phyloP scores from a whole-genome alignment of 768 basidiomycete genomes.

The Mycena leptocephala region DNA sequence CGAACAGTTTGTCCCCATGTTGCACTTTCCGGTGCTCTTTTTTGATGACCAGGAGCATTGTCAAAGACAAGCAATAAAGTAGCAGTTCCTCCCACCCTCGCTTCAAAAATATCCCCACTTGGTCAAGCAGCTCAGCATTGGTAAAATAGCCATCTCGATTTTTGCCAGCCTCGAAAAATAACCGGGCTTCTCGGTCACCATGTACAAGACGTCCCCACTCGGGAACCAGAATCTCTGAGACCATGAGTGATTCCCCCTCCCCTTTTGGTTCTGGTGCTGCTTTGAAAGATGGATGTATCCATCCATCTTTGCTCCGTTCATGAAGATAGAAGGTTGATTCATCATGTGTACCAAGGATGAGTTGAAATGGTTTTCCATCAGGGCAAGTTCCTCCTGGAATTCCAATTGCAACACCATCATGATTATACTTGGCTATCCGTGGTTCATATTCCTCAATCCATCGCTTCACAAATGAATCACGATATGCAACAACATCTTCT shows the following conservation, averaged over 20 bases:
- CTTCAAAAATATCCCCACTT: neutral
- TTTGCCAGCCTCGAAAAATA: neutral
- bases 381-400: neutral
- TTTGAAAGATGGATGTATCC: neutral
- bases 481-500: neutral
- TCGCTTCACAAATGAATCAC: slow-evolving; percentile 9
- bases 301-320: slow-evolving; percentile 33
- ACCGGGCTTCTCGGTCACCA: neutral
- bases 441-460: slow-evolving; percentile 18
- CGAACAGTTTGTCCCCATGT: too few species aligned
- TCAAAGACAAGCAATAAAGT: too few species aligned
- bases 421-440: slow-evolving; percentile 1
- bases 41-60: too few species aligned
- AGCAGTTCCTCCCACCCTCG: too few species aligned
- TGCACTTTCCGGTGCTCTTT: too few species aligned
- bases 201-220: neutral
- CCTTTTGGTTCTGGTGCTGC: neutral
- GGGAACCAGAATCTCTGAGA: neutral
- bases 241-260: neutral
- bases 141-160: neutral
- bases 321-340: slow-evolving; percentile 50
- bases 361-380: slow-evolving; percentile 20
- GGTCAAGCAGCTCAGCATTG: neutral
- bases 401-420: slow-evolving; percentile 1
- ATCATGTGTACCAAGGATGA: slow-evolving; percentile 39